Conservation (phyloP, 1,284 basidiomycete genomes). For the Ustilago nuda region DNA sequence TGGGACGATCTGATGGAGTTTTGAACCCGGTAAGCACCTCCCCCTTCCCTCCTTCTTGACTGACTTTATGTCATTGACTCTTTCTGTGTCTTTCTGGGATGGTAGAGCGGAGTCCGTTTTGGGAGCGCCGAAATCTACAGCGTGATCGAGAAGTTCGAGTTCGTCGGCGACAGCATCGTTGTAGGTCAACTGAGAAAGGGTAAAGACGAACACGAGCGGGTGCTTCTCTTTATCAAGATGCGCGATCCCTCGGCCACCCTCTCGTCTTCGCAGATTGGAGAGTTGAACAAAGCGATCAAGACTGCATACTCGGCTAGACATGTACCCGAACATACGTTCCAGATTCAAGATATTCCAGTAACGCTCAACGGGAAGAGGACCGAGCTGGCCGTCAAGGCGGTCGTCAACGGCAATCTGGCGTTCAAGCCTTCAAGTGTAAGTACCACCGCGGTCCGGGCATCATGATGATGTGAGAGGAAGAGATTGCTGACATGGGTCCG, state of each 20-base stretch:
- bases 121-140: slow-evolving; percentile 86
- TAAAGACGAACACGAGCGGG: slow-evolving; percentile 65
- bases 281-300: slow-evolving; percentile 59
- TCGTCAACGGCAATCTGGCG: slow-evolving; percentile 45
- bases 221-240: slow-evolving; percentile 66
- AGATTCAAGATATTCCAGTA: slow-evolving; percentile 59
- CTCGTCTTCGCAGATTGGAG: slow-evolving; percentile 23
- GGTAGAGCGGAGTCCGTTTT: slow-evolving; percentile 78
- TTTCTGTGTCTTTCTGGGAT: background rate
- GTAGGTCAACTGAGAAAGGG: slow-evolving; percentile 56
- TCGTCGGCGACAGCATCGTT: slow-evolving; percentile 65
- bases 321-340: slow-evolving; percentile 62
- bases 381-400: slow-evolving; percentile 60
- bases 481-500: slow-evolving; percentile 1
- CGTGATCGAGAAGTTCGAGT: slow-evolving; percentile 73
- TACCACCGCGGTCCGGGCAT: background rate
- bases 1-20: slow-evolving; percentile 72
- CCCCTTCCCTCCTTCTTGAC: background rate
- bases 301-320: slow-evolving; percentile 58
- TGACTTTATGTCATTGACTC: background rate
- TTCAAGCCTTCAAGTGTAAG: slow-evolving; percentile 53
- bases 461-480: background rate
- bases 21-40: slow-evolving; percentile 73
- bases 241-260: slow-evolving; percentile 41
- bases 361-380: slow-evolving; percentile 61